Conservation (phyloP, 2,329 filamentous ascomycete species). For the Pseudogymnoascus sp. region DNA sequence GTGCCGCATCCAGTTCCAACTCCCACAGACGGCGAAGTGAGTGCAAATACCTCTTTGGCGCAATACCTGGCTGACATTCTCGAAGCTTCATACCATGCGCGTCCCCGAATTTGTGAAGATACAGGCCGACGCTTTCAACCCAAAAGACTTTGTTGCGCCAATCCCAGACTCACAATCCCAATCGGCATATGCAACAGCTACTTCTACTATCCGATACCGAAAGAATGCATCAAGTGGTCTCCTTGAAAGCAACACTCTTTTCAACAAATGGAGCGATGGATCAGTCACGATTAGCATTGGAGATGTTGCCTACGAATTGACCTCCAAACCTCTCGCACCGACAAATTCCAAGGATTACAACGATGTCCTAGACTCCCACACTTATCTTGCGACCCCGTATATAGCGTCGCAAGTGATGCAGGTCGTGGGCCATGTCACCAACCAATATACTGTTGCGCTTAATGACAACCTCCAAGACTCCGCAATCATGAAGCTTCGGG, state of each 20-base stretch:
- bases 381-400: slow-evolving; percentile 66
- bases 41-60: slow-evolving; percentile 24
- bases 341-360: slow-evolving; percentile 48
- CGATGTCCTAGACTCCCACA: slow-evolving; percentile 62
- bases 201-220: slow-evolving; percentile 61
- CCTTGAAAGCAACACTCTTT: slow-evolving; percentile 64
- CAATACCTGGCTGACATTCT: slow-evolving; percentile 17
- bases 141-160: slow-evolving; percentile 56
- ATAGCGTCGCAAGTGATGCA: slow-evolving; percentile 59
- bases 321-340: slow-evolving; percentile 61
- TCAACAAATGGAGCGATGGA: slow-evolving; percentile 73
- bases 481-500: slow-evolving; percentile 59
- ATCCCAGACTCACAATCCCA: slow-evolving; percentile 46
- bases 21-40: slow-evolving; percentile 60
- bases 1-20: slow-evolving; percentile 63
- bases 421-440: slow-evolving; percentile 66
- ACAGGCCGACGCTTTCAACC: slow-evolving; percentile 57
- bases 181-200: slow-evolving; percentile 44
- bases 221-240: slow-evolving; percentile 54
- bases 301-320: slow-evolving; percentile 65
- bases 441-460: slow-evolving; percentile 60
- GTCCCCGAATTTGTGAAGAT: slow-evolving; percentile 66
- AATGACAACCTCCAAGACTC: slow-evolving; percentile 61
- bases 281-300: slow-evolving; percentile 68
- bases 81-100: slow-evolving; percentile 58